Conservation (phyloP, 805 yeast genomes). For the Tetrapisispora nanseiensis region DNA sequence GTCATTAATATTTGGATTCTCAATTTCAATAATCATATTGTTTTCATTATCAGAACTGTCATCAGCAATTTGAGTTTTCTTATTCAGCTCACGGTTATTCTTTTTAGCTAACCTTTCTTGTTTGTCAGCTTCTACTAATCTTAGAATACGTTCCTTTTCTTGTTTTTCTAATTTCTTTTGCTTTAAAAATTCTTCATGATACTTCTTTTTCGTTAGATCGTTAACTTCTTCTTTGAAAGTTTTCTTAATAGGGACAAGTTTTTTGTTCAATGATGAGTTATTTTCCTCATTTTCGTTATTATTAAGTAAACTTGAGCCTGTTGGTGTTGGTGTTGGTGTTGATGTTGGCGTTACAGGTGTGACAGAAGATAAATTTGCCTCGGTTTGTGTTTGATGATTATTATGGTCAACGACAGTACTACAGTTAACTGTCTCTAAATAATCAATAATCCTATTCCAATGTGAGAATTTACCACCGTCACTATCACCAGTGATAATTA, state of each 20-base stretch:
- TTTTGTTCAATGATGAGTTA: background rate
- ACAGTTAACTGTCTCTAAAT: background rate
- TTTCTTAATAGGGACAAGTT: background rate
- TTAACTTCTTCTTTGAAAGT: conserved; percentile 18
- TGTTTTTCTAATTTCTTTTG: conserved; percentile 30
- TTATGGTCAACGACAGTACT: background rate
- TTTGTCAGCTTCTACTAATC: conserved; percentile 30
- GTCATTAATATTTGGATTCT: conserved; percentile 25
- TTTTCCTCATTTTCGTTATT: too few species aligned
- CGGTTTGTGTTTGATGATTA: background rate
- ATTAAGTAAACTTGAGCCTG: background rate
- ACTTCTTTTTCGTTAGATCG: conserved; percentile 17
- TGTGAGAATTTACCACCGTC: conserved; percentile 4
- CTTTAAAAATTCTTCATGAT: conserved; percentile 26
- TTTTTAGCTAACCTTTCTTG: conserved; percentile 12
- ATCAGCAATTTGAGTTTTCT: background rate
- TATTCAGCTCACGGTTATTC: background rate
- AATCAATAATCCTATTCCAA: conserved; percentile 5
- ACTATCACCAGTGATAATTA: conserved; percentile 3
- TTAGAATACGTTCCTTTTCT: conserved; percentile 48
- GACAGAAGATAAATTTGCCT: background rate
- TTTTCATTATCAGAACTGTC: conserved; percentile 33
- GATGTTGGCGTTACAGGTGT: background rate
- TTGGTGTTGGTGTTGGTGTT: background rate
- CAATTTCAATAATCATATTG: conserved; percentile 41